A percentile compares a stretch with the other conserved stretches of the same genome.
Conservation (phyloP, 2,329 filamentous ascomycete species). For the Ceratocystis destructans region DNA sequence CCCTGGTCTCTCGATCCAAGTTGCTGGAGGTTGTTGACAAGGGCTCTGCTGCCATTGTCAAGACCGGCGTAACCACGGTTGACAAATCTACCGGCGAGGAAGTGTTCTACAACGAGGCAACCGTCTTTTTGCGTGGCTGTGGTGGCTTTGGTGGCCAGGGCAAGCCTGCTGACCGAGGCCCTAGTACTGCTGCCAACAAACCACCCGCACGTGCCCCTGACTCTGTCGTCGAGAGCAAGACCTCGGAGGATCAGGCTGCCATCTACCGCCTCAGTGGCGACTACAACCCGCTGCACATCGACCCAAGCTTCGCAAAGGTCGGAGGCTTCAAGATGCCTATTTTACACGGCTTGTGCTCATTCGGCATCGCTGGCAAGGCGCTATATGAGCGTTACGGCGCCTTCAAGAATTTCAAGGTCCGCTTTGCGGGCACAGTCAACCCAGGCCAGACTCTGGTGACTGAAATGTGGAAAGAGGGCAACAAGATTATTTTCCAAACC, state of each 20-base stretch:
- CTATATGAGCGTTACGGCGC: conserved; percentile 70
- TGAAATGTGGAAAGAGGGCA: conserved; percentile 86
- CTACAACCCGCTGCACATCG: conserved; percentile 91
- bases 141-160: conserved; percentile 79
- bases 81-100: conserved; percentile 76
- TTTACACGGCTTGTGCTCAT: conserved; percentile 90
- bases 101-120: conserved; percentile 92
- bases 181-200: conserved; percentile 64
- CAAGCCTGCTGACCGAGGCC: conserved; percentile 65
- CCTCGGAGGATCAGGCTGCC: conserved; percentile 79
- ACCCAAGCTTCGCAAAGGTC: conserved; percentile 85
- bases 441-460: conserved; percentile 83
- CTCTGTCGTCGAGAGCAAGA: conserved; percentile 69
- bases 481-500: conserved; percentile 68
- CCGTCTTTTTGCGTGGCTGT: conserved; percentile 80
- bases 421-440: conserved; percentile 73
- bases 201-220: conserved; percentile 67
- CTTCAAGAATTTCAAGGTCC: conserved; percentile 84
- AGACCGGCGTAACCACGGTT: conserved; percentile 67
- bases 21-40: conserved; percentile 95
- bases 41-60: conserved; percentile 73
- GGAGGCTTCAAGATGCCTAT: conserved; percentile 92
- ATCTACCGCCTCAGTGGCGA: conserved; percentile 89
- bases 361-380: conserved; percentile 83
- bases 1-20: conserved; percentile 59